Conservation (phyloP, 192 early-diverging fungal species). For the Coemansia sp. region DNA sequence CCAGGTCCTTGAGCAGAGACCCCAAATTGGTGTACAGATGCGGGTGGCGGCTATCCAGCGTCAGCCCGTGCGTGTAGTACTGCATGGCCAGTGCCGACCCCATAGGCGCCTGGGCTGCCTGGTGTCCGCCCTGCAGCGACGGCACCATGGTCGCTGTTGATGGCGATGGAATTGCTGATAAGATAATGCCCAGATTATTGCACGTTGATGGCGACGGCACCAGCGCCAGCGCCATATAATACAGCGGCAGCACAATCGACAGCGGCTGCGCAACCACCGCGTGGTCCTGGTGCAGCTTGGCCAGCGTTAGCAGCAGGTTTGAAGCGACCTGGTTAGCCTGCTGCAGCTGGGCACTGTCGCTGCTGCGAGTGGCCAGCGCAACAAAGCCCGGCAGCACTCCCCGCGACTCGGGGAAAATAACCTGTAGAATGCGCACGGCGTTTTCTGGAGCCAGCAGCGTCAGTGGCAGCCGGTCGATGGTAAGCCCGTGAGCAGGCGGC, state of each 20-base stretch:
- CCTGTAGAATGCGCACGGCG: slow-evolving; percentile 57
- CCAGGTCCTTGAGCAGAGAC: slow-evolving; percentile 85
- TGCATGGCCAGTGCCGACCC: slow-evolving; percentile 76
- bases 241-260: slow-evolving; percentile 71
- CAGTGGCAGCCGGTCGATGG: slow-evolving; percentile 49
- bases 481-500: slow-evolving; percentile 23
- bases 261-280: slow-evolving; percentile 57
- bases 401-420: slow-evolving; percentile 59
- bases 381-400: slow-evolving; percentile 69
- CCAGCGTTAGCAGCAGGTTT: slow-evolving; percentile 74
- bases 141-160: slow-evolving; percentile 53
- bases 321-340: slow-evolving; percentile 49
- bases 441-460: slow-evolving; percentile 64
- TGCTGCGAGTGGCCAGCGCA: slow-evolving; percentile 30
- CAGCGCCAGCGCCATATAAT: slow-evolving; percentile 78
- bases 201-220: slow-evolving; percentile 83
- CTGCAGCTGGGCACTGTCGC: slow-evolving; percentile 50
- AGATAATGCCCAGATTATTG: slow-evolving; percentile 86
- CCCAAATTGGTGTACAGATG: slow-evolving; percentile 95
- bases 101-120: slow-evolving; percentile 58
- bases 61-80: slow-evolving; percentile 85
- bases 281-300: slow-evolving; percentile 86
- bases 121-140: slow-evolving; percentile 47
- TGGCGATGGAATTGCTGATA: slow-evolving; percentile 65
- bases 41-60: slow-evolving; percentile 76